A percentile compares a stretch with the other conserved stretches of the same genome.
phyloP scores from a whole-genome alignment of 176 grass and related monocot species.

The Aegilops longissima region DNA sequence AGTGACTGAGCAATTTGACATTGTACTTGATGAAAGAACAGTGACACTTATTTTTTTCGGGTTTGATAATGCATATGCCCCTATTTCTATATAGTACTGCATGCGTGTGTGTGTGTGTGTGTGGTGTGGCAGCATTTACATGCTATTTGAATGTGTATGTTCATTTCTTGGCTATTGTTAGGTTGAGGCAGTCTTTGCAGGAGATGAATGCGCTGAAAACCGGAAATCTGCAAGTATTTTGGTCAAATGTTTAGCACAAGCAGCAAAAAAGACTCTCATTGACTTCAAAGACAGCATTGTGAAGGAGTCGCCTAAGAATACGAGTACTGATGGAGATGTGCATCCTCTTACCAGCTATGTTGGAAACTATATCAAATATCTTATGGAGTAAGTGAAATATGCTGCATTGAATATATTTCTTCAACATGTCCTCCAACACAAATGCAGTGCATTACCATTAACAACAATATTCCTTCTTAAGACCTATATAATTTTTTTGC shows the following conservation, averaged over 20 bases:
- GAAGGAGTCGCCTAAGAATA: constrained; percentile 49
- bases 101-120: background rate
- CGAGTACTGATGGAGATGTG: constrained; percentile 41
- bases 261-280: constrained; percentile 33
- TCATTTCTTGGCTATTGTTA: constrained; percentile 20
- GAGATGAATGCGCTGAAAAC: constrained; percentile 39
- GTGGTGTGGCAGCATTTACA: background rate
- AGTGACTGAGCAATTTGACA: background rate
- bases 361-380: constrained; percentile 56
- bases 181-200: constrained; percentile 59
- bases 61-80: background rate
- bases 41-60: background rate
- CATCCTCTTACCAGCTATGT: constrained; percentile 66
- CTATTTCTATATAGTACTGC: background rate
- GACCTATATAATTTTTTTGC: constrained; percentile 14
- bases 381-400: constrained; percentile 62
- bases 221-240: constrained; percentile 40
- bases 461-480: background rate
- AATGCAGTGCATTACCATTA: background rate
- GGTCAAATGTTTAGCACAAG: constrained; percentile 40
- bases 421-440: background rate
- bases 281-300: constrained; percentile 54
- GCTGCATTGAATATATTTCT: background rate
- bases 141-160: constrained; percentile 6
- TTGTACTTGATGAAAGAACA: background rate